phyloP scores from a whole-genome alignment of 495 filamentous ascomycete genomes.

The Penicillium parvum region DNA sequence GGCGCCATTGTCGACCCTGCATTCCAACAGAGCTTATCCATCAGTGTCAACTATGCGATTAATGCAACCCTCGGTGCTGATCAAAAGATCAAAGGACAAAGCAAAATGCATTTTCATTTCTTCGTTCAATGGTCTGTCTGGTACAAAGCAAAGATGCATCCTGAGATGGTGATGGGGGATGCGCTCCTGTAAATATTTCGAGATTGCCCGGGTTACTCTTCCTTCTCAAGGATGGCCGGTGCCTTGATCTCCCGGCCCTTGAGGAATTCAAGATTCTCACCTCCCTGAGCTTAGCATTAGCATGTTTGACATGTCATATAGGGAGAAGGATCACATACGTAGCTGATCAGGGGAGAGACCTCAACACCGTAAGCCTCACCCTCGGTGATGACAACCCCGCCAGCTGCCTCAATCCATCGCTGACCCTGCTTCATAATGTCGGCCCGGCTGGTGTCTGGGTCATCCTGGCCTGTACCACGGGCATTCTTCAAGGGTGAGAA shows the following conservation, averaged over 20 bases:
- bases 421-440: conserved; percentile 88
- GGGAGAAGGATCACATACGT: conserved; percentile 60
- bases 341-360: conserved; percentile 90
- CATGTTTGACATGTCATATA: conserved; percentile 2
- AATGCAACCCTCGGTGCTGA: background rate
- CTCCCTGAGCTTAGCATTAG: conserved; percentile 57
- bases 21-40: background rate
- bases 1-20: background rate
- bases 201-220: too few species aligned
- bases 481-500: conserved; percentile 99
- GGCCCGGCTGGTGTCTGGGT: conserved; percentile 82
- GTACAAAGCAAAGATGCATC: background rate
- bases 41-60: background rate
- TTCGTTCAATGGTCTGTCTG: background rate
- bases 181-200: too few species aligned
- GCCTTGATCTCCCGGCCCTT: conserved; percentile 71
- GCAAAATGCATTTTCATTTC: background rate
- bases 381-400: conserved; percentile 71
- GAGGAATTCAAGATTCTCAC: conserved; percentile 81
- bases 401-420: conserved; percentile 76
- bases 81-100: too few species aligned
- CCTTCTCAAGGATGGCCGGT: conserved; percentile 71
- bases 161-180: background rate
- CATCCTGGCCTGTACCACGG: conserved; percentile 82
- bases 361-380: conserved; percentile 69